These are phyloP conservation scores for Annulohypoxylon truncatum DNA, from an alignment of 2,329 filamentous ascomycete species.

Conservation along the genomic window DNA sequence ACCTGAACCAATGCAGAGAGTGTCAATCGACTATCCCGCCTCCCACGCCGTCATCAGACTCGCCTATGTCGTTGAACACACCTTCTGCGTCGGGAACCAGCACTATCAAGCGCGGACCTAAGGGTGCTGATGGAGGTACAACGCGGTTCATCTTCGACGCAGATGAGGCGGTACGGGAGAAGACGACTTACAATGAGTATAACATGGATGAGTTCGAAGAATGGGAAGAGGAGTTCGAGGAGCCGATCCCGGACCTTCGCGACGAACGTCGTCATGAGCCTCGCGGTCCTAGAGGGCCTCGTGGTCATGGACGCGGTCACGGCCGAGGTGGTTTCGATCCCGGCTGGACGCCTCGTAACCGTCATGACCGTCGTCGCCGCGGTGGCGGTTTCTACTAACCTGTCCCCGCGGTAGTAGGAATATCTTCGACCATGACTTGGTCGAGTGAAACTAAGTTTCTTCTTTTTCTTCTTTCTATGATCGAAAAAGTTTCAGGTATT, in stretches of 20 bases:
- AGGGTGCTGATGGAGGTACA: constrained; percentile 73
- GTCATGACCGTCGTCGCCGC: constrained; percentile 44
- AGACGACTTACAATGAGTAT: constrained; percentile 72
- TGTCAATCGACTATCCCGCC: constrained; percentile 58
- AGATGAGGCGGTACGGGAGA: constrained; percentile 78
- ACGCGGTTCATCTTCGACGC: constrained; percentile 91
- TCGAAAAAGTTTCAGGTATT: constrained; percentile 5
- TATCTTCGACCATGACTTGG: not conserved
- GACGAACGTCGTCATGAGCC: constrained; percentile 42
- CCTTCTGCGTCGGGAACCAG: constrained; percentile 45
- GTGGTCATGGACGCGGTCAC: constrained; percentile 42
- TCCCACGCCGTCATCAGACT: constrained; percentile 52
- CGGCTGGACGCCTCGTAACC: constrained; percentile 45
- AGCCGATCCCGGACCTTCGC: constrained; percentile 55
- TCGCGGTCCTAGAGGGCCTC: constrained; percentile 45
- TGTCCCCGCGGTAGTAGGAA: not conserved
- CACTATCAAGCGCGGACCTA: constrained; percentile 51
- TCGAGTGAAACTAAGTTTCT: constrained; percentile 2
- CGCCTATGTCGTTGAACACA: constrained; percentile 55
- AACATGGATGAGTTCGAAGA: constrained; percentile 82
- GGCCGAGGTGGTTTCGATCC: constrained; percentile 45
- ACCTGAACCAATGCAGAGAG: constrained; percentile 68
- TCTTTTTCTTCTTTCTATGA: not conserved
- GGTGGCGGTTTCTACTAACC: constrained; percentile 43
- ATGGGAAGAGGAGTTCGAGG: constrained; percentile 81